Percentiles rank a stretch among this genome's conserved stretches.
Evolutionary conservation across 164 flowering plant species (phyloP).

Genomic region (Umbellularia californica): DNA sequence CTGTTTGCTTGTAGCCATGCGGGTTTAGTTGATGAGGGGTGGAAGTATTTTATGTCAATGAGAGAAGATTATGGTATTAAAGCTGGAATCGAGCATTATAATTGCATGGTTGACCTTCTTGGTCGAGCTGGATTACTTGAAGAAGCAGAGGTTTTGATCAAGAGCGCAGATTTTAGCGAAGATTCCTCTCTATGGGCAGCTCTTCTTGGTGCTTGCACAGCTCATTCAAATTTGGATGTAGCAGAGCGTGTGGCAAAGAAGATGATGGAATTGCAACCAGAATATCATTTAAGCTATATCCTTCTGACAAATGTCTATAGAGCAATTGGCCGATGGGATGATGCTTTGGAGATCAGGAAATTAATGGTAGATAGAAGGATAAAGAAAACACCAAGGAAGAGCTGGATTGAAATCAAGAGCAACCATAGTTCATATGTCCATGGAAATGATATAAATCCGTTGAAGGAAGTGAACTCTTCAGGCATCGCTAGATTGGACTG

Average conservation of each 20-base stretch:
- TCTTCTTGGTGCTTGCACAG: slow-evolving; percentile 77
- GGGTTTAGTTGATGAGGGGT: slow-evolving; percentile 68
- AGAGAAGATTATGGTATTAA: slow-evolving; percentile 39
- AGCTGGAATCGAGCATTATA: slow-evolving; percentile 63
- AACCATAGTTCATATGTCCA: slow-evolving; percentile 8
- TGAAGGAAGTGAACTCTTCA: background rate
- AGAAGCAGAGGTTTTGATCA: slow-evolving; percentile 75
- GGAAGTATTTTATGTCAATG: slow-evolving; percentile 55
- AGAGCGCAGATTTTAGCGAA: slow-evolving; percentile 30
- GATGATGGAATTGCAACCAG: slow-evolving; percentile 67
- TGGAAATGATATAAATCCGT: background rate
- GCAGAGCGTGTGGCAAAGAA: slow-evolving; percentile 76
- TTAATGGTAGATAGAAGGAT: slow-evolving; percentile 60
- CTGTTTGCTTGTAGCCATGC: slow-evolving; percentile 86
- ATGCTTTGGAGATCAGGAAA: slow-evolving; percentile 44
- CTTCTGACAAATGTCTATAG: slow-evolving; percentile 62
- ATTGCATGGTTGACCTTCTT: slow-evolving; percentile 86
- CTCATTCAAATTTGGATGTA: slow-evolving; percentile 35
- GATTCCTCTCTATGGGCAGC: slow-evolving; percentile 69
- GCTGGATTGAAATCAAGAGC: slow-evolving; percentile 59
- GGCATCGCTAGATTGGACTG: background rate
- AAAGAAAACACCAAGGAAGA: slow-evolving; percentile 61
- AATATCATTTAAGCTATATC: slow-evolving; percentile 70
- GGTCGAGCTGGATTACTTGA: slow-evolving; percentile 80
- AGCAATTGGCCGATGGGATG: slow-evolving; percentile 61